Percentiles rank a stretch among this genome's conserved stretches.
phyloP scores from a whole-genome alignment of 768 basidiomycete genomes.

The Agaricus blazei region DNA sequence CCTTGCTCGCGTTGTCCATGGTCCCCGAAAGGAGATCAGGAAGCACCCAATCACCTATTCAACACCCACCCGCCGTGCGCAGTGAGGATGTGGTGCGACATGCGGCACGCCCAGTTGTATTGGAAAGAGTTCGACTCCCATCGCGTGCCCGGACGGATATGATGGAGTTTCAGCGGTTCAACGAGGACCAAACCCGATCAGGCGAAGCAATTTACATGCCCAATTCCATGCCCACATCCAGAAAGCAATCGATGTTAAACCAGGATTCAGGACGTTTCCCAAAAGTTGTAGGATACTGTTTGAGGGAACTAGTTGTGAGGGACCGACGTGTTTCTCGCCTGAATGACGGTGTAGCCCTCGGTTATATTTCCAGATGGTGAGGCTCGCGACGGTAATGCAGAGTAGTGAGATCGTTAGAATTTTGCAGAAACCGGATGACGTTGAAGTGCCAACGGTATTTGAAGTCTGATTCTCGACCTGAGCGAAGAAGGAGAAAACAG shows the following conservation, averaged over 20 bases:
- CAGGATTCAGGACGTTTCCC: neutral
- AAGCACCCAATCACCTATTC: too few species aligned
- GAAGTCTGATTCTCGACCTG: conserved; percentile 78
- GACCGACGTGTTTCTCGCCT: neutral
- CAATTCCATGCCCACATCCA: neutral
- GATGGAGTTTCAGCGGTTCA: neutral
- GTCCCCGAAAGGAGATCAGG: too few species aligned
- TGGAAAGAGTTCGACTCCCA: neutral
- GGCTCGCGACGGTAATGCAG: neutral
- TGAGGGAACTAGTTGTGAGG: neutral
- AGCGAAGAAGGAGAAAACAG: too few species aligned
- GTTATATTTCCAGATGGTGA: neutral
- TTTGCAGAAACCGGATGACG: neutral
- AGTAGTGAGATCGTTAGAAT: neutral
- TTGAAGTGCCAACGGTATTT: neutral
- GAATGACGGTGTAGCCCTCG: neutral
- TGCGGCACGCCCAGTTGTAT: too few species aligned
- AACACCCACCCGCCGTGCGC: too few species aligned
- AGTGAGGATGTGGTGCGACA: too few species aligned
- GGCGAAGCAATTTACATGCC: neutral
- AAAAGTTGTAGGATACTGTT: neutral
- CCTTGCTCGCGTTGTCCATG: too few species aligned
- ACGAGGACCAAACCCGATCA: conserved; percentile 2
- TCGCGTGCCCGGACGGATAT: neutral
- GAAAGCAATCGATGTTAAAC: neutral